These are phyloP conservation scores for Sclerotinia nivalis DNA, from an alignment of 2,329 filamentous ascomycete genomes.

Conservation along the genomic window DNA sequence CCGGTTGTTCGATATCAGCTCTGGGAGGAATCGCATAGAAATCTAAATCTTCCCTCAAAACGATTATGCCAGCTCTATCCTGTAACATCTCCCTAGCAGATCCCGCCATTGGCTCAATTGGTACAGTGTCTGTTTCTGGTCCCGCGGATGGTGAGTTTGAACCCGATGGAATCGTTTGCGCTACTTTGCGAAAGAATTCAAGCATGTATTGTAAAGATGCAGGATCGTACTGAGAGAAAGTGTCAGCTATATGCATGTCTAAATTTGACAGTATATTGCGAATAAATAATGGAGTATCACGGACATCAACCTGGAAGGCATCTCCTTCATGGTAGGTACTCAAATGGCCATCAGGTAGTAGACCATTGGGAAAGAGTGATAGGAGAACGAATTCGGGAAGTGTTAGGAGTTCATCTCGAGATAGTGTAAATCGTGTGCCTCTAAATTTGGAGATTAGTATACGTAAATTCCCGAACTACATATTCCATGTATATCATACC, in stretches of 20 bases:
- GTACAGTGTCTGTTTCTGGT: constrained; percentile 63
- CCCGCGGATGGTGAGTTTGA: constrained; percentile 65
- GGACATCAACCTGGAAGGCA: constrained; percentile 94
- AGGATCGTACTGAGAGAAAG: constrained; percentile 79
- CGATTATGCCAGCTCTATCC: constrained; percentile 92
- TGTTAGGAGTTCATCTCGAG: constrained; percentile 90
- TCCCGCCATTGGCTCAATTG: constrained; percentile 71
- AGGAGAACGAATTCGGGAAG: constrained; percentile 95
- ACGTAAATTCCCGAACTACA: constrained; percentile 23
- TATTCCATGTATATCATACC: constrained; percentile 57
- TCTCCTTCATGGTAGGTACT: constrained; percentile 90
- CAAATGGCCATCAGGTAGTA: constrained; percentile 95
- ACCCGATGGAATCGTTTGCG: constrained; percentile 87
- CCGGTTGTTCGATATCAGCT: constrained; percentile 76
- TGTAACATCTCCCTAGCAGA: constrained; percentile 76
- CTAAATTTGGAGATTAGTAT: constrained; percentile 51
- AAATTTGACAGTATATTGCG: constrained; percentile 42
- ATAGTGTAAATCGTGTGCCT: constrained; percentile 90
- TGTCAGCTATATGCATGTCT: constrained; percentile 48
- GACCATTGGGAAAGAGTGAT: constrained; percentile 97
- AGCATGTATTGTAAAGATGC: constrained; percentile 98
- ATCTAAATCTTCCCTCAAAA: constrained; percentile 91
- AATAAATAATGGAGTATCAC: constrained; percentile 48
- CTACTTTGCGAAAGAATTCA: constrained; percentile 94
- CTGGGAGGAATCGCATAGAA: constrained; percentile 94